Base-by-base conservation (phyloP, 2,329 filamentous ascomycete genomes). In the Cordyceps fumosorosea region DNA sequence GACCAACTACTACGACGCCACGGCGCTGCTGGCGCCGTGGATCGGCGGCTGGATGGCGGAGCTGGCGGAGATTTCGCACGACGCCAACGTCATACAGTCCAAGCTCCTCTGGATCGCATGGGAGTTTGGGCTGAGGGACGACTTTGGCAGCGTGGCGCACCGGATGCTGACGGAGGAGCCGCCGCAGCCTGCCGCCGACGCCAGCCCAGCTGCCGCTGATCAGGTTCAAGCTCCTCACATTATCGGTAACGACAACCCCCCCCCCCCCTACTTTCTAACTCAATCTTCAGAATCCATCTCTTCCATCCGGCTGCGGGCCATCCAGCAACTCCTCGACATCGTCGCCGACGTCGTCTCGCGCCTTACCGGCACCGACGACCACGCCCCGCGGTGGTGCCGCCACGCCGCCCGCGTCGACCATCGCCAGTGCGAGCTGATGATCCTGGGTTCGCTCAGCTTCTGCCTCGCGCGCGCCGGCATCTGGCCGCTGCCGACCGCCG, bases 1-100 rank as follows among this genome's bases (percentile, higher is more conserved):
- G 18, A 70, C 70, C 1, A 65, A 74, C 37, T 74, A 73, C 50
- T 74, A 73, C 64, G 68, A 71, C 56, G 63, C 70, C 12, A 70
- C 70, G 0, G 59, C 42, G 4, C 54, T 67, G 12, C 53, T 73
- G 11, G 57, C 60, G 12, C 70, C 70, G 0, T 73, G 71, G 71
- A 55, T 67, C n/a, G 60, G 63, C 1, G 32, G 18, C 0, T 70
- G 69, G 69, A 65, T 69, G 56, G 32, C 56, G 1, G 59, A 63
- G 1, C 56, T 66, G 12, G 65, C 64, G 8, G 66, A 66, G 3
- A 62, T 63, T 20, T 58, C 56, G 3, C 60, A 59, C 0, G 63
- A 66, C 8, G 66, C 66, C 2, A 65, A 64, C 18, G 61, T 61
- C 5, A 56, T 64, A 10, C 58, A 69, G 56, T 64, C 68, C 11